Evolutionary conservation across 176 grass and related monocot genomes (phyloP).

Genomic region (Bolboschoenus planiculmis): DNA sequence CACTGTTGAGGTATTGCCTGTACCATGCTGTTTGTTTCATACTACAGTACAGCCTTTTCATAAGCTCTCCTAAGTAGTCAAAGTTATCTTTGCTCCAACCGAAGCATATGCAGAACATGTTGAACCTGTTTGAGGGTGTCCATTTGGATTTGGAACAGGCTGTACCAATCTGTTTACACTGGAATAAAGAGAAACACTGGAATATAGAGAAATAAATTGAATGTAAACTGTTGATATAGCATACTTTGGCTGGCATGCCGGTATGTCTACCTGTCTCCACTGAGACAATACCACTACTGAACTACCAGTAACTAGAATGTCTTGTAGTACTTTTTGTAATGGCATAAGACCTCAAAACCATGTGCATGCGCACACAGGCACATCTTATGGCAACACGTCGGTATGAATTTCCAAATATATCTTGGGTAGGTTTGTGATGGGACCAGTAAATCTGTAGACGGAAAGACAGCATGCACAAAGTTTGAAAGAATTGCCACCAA

Average conservation of each 20-base stretch:
- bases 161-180: neutral
- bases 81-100: neutral
- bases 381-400: neutral
- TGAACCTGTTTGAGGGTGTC: neutral
- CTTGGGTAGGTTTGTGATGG: constrained; percentile 43
- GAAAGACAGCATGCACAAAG: constrained; percentile 80
- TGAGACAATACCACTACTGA: neutral
- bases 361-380: neutral
- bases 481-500: constrained; percentile 71
- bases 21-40: neutral
- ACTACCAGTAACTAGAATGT: neutral
- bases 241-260: neutral
- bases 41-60: neutral
- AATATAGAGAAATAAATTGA: neutral
- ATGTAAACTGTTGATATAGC: neutral
- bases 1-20: constrained; percentile 53
- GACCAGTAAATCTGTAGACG: constrained; percentile 38
- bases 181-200: neutral
- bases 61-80: neutral
- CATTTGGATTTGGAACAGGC: neutral
- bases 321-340: neutral
- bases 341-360: neutral
- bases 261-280: neutral
- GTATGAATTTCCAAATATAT: neutral
- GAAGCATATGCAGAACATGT: neutral